Evolutionary conservation across 2,329 filamentous ascomycete genomes (phyloP).

Genomic region (Trichophyton benhamiae): DNA sequence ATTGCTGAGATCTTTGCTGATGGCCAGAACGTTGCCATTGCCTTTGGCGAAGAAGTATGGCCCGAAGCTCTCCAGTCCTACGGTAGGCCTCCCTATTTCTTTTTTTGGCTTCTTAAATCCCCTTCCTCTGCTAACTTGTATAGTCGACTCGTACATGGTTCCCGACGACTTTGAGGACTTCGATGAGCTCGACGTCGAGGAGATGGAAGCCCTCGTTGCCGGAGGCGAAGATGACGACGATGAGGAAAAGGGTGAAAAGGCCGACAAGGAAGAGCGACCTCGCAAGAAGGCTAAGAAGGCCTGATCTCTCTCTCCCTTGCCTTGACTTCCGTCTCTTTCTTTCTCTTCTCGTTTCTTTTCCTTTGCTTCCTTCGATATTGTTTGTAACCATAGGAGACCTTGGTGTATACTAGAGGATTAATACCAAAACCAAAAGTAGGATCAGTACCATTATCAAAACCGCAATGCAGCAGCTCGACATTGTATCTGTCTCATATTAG

Average conservation of each 20-base stretch:
- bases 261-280: conserved; percentile 21
- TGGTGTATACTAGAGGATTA: conserved; percentile 42
- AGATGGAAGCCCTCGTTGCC: conserved; percentile 24
- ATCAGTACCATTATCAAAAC: conserved; percentile 81
- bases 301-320: conserved; percentile 1
- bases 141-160: conserved; percentile 59
- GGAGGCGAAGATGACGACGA: conserved; percentile 40
- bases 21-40: conserved; percentile 69
- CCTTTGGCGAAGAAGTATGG: conserved; percentile 78
- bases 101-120: neutral
- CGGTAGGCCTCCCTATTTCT: conserved; percentile 45
- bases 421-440: conserved; percentile 67
- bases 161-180: conserved; percentile 44
- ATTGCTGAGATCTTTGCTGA: conserved; percentile 77
- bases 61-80: conserved; percentile 83
- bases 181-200: conserved; percentile 43
- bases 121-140: conserved; percentile 17
- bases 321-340: neutral
- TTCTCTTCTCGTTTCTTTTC: neutral
- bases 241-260: conserved; percentile 27
- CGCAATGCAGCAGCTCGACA: conserved; percentile 82
- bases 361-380: conserved; percentile 2
- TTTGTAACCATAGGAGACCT: conserved; percentile 4
- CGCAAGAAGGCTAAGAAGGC: conserved; percentile 17
- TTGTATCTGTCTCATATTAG: conserved; percentile 39